Conservation (phyloP, 345 rosid species). For the Pelargonium nanum region DNA sequence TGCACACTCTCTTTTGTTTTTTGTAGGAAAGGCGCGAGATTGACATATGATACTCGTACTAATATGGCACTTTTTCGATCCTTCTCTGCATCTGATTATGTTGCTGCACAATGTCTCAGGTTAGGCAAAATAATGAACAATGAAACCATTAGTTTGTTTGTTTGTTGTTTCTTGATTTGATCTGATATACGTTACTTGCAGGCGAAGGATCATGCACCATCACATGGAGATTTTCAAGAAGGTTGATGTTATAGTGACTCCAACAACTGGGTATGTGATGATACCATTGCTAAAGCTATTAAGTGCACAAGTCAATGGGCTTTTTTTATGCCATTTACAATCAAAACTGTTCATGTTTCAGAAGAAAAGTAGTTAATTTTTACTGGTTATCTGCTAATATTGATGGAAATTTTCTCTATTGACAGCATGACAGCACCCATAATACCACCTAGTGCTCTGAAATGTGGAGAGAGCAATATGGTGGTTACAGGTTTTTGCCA, state of each 20-base stretch:
- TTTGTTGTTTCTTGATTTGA: constrained; percentile 5
- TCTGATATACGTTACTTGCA: constrained; percentile 28
- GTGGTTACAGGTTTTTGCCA: constrained; percentile 51
- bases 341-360: too few relatives aligned
- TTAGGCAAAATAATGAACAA: constrained; percentile 15
- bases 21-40: constrained; percentile 47
- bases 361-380: not conserved
- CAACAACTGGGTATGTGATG: constrained; percentile 70
- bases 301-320: not conserved
- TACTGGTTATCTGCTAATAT: not conserved
- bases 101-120: constrained; percentile 73
- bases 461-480: constrained; percentile 64
- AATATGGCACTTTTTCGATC: constrained; percentile 60
- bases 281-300: not conserved
- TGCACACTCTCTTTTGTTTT: constrained; percentile 7
- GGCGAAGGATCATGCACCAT: constrained; percentile 69
- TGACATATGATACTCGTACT: constrained; percentile 62
- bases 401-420: not conserved
- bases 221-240: constrained; percentile 77
- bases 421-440: constrained; percentile 79
- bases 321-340: too few relatives aligned
- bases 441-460: constrained; percentile 60
- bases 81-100: constrained; percentile 67
- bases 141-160: not conserved
- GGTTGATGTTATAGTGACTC: constrained; percentile 78